These are phyloP conservation scores for Acer yangbiense DNA, from an alignment of 345 rosid species.

Conservation along the genomic window DNA sequence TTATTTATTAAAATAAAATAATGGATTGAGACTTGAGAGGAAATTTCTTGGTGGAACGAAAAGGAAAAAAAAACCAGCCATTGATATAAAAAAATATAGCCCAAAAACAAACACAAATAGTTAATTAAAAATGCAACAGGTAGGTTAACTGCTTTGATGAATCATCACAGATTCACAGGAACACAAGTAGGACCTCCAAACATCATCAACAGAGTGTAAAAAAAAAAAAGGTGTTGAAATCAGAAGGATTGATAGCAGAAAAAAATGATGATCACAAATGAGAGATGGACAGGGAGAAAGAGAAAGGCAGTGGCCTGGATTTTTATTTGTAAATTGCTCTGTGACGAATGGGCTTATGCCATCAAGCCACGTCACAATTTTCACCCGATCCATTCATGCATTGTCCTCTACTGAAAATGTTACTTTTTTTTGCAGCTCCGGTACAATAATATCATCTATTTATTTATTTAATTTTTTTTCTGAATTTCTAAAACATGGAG, in stretches of 20 bases:
- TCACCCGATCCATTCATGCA: not conserved
- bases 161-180: slow-evolving; percentile 7
- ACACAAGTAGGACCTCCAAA: slow-evolving; percentile 15
- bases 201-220: slow-evolving; percentile 13
- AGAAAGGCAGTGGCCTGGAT: slow-evolving; percentile 3
- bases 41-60: too few relatives aligned
- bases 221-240: not conserved
- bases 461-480: too few relatives aligned
- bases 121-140: not conserved
- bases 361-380: slow-evolving; percentile 6
- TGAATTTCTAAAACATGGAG: not conserved
- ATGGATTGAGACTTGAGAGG: too few relatives aligned
- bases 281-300: not conserved
- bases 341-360: slow-evolving; percentile 12
- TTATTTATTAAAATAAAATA: too few relatives aligned
- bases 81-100: too few relatives aligned
- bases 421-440: not conserved
- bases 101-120: not conserved
- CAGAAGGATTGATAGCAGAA: not conserved
- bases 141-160: slow-evolving; percentile 11
- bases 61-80: too few relatives aligned
- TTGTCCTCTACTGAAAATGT: slow-evolving; percentile 11
- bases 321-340: not conserved
- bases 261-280: slow-evolving; percentile 16
- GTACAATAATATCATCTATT: not conserved